Conservation (phyloP, 2,329 filamentous ascomycete genomes). For the Pestalotiopsis sp. region DNA sequence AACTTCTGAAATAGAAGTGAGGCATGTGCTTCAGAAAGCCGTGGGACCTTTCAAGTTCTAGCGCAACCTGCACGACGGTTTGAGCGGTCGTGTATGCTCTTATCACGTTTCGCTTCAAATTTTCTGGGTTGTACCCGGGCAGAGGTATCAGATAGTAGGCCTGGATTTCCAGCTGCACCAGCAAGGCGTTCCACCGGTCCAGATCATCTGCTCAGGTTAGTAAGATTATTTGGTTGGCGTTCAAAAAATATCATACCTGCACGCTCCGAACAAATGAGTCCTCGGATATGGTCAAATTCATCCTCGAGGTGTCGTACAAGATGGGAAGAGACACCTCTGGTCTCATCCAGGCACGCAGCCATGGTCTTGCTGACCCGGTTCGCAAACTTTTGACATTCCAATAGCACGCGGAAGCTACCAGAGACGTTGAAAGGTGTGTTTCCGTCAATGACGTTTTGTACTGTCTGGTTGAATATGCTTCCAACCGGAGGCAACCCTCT, state of each 20-base stretch:
- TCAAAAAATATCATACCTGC: slow-evolving; percentile 40
- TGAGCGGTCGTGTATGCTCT: slow-evolving; percentile 52
- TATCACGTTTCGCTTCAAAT: slow-evolving; percentile 46
- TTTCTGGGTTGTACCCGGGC: slow-evolving; percentile 38
- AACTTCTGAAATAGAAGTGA: slow-evolving; percentile 50
- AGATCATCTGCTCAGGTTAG: slow-evolving; percentile 39
- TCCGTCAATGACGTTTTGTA: slow-evolving; percentile 46
- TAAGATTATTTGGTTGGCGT: background rate
- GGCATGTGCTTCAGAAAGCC: slow-evolving; percentile 47
- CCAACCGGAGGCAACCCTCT: slow-evolving; percentile 49
- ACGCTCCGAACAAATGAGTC: slow-evolving; percentile 46
- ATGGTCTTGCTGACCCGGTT: slow-evolving; percentile 52
- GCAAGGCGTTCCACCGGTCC: slow-evolving; percentile 50
- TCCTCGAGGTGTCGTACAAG: slow-evolving; percentile 52
- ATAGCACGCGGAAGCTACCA: slow-evolving; percentile 45
- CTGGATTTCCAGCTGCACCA: slow-evolving; percentile 56
- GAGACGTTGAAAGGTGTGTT: slow-evolving; percentile 43
- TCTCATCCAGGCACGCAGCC: slow-evolving; percentile 47
- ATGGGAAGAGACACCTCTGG: slow-evolving; percentile 47
- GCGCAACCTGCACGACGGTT: slow-evolving; percentile 43
- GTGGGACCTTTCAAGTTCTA: slow-evolving; percentile 43
- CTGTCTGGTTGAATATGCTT: slow-evolving; percentile 49
- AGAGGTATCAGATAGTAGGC: slow-evolving; percentile 53
- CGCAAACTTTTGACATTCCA: slow-evolving; percentile 54
- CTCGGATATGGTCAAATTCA: slow-evolving; percentile 52